Evolutionary conservation across 1,139 yeast species (phyloP).

Genomic region (Scheffersomyces insectosa): DNA sequence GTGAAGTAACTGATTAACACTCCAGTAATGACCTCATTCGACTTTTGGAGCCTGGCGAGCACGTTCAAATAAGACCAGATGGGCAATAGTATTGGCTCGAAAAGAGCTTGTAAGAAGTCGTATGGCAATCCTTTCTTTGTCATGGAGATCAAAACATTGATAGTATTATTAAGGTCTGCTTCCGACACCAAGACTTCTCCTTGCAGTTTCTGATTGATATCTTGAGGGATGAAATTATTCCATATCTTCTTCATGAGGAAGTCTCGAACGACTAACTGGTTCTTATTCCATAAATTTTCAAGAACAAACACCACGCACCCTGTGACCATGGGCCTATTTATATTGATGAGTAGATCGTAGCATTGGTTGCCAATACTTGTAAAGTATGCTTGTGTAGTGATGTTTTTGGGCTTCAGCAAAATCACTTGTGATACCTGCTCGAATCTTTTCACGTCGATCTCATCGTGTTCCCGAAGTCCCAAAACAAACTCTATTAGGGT

Average conservation of each 20-base stretch:
- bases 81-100: constrained; percentile 45
- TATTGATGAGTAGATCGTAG: constrained; percentile 54
- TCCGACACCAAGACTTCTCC: constrained; percentile 40
- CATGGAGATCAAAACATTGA: constrained; percentile 67
- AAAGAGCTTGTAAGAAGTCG: constrained; percentile 43
- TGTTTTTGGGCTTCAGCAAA: constrained; percentile 56
- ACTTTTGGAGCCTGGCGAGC: constrained; percentile 39
- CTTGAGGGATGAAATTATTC: constrained; percentile 40
- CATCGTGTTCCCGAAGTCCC: constrained; percentile 75
- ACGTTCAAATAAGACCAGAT: constrained; percentile 68
- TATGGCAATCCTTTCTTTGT: constrained; percentile 50
- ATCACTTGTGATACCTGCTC: constrained; percentile 65
- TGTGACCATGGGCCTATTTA: constrained; percentile 61
- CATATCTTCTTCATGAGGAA: constrained; percentile 57
- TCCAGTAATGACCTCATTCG: constrained; percentile 44
- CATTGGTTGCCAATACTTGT: constrained; percentile 58
- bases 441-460: constrained; percentile 62
- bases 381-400: constrained; percentile 53
- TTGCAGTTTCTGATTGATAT: constrained; percentile 4
- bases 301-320: constrained; percentile 61
- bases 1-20: constrained; percentile 51
- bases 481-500: constrained; percentile 74
- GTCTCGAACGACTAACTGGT: constrained; percentile 54
- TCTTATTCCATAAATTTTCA: constrained; percentile 53
- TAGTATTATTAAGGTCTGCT: constrained; percentile 54